Evolutionary conservation across 306 rosid genomes (phyloP).

Genomic region (Quercus alba): DNA sequence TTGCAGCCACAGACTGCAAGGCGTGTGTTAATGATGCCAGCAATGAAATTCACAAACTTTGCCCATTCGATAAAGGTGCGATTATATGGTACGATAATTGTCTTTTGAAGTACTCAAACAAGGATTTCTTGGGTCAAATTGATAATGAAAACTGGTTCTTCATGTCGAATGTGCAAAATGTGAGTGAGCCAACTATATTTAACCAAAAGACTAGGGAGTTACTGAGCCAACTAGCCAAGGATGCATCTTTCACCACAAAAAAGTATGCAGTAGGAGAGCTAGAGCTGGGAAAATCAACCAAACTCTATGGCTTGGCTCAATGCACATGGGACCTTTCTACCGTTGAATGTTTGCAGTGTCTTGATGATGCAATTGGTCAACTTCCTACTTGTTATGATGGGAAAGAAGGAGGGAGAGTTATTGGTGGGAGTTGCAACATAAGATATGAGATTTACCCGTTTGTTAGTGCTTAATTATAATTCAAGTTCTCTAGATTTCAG

Average conservation of each 20-base stretch:
- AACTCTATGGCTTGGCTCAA: neutral
- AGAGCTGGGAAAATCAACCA: neutral
- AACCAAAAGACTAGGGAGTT: neutral
- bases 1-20: neutral
- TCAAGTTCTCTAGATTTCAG: neutral
- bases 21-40: neutral
- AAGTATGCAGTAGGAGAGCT: neutral
- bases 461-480: neutral
- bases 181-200: neutral
- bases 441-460: neutral
- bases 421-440: neutral
- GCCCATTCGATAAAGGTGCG: neutral
- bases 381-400: neutral
- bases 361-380: neutral
- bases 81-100: neutral
- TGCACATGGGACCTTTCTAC: neutral
- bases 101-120: neutral
- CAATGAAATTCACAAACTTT: neutral
- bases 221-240: neutral
- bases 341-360: too few species aligned
- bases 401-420: neutral
- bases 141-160: neutral
- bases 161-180: neutral
- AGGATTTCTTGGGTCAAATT: neutral
- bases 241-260: neutral